Base-by-base conservation (phyloP, 2,329 filamentous ascomycete species). In the Aspergillus texensis region DNA sequence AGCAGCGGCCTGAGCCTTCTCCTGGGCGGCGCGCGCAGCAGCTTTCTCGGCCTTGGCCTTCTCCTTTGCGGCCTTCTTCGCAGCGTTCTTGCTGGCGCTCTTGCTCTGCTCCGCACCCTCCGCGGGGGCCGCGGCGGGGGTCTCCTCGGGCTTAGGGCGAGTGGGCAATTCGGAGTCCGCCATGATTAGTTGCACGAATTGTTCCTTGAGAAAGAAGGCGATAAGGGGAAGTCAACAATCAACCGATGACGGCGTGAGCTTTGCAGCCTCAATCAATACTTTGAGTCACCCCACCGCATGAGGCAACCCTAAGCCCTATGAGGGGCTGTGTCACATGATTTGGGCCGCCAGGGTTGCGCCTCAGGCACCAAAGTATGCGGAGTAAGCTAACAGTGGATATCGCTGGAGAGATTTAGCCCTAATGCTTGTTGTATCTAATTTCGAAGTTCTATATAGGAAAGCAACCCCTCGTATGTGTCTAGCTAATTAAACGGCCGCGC, bases 51-150 rank as follows among this genome's bases (percentile, higher is more conserved):
- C 91, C 80, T 96, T 94, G 77, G 94, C 94, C 82, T 93, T 93
- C 32, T 94, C 92, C 82, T 96, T 96, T 71, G 91, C 90, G 53
- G 91, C 89, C 83, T 96, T 96, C 83, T 96, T 96, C 68, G 90
- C 81, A 19, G 89, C 92, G 79, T 89, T 94, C 82, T 96, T 94
- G 65, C 90, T 92, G 48, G 74, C 67, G 67, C 63, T 71, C 70
- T 76, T 76, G 60, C 66, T 72, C 56, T 68, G 59, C 48, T 69
- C 68, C 45, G 62, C 74, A 57, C 78, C 80, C 65, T 78, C 80
- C 54, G 72, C 76, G 28, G 74, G 62, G 61, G 67, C 67, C 53
- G 69, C 71, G 62, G 68, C 69, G 52, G 67, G 65, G 41, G 71
- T 72, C 61, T 76, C 74, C 65, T 78, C 76, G 64, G 76, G 75